phyloP scores from a whole-genome alignment of 2,329 filamentous ascomycete species.

The Nigrospora osmanthi region DNA sequence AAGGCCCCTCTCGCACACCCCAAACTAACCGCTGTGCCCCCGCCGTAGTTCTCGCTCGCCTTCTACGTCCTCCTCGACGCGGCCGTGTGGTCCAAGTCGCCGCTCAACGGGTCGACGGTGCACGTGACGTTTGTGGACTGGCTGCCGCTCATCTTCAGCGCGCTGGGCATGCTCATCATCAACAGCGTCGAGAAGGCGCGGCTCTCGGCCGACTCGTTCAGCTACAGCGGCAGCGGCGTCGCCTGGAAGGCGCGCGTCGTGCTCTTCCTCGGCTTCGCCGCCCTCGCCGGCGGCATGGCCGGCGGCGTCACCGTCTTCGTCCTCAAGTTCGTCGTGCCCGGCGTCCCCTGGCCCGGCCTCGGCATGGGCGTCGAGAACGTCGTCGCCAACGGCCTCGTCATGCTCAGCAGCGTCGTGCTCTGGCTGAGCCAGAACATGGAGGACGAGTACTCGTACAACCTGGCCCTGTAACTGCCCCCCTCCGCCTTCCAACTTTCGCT shows the following conservation, averaged over 20 bases:
- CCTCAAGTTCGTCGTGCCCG: slow-evolving; percentile 53
- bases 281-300: slow-evolving; percentile 59
- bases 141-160: slow-evolving; percentile 60
- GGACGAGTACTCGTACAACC: slow-evolving; percentile 63
- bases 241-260: slow-evolving; percentile 64
- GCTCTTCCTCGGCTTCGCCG: slow-evolving; percentile 59
- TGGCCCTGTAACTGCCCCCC: slow-evolving; percentile 38
- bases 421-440: slow-evolving; percentile 69
- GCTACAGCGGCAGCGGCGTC: slow-evolving; percentile 54
- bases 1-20: slow-evolving; percentile 1
- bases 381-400: slow-evolving; percentile 56
- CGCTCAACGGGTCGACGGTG: slow-evolving; percentile 49
- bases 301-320: slow-evolving; percentile 62
- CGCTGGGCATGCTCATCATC: slow-evolving; percentile 63
- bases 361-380: slow-evolving; percentile 60
- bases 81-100: slow-evolving; percentile 57
- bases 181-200: slow-evolving; percentile 62
- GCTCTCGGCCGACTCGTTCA: slow-evolving; percentile 55
- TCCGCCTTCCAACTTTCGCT: no score
- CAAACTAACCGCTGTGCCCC: background rate
- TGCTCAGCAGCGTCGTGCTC: slow-evolving; percentile 54
- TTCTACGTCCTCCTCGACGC: slow-evolving; percentile 64
- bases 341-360: slow-evolving; percentile 50
- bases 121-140: slow-evolving; percentile 64
- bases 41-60: slow-evolving; percentile 54